Conservation (phyloP, 2,329 filamentous ascomycete genomes). For the Colletotrichum theobromicola region DNA sequence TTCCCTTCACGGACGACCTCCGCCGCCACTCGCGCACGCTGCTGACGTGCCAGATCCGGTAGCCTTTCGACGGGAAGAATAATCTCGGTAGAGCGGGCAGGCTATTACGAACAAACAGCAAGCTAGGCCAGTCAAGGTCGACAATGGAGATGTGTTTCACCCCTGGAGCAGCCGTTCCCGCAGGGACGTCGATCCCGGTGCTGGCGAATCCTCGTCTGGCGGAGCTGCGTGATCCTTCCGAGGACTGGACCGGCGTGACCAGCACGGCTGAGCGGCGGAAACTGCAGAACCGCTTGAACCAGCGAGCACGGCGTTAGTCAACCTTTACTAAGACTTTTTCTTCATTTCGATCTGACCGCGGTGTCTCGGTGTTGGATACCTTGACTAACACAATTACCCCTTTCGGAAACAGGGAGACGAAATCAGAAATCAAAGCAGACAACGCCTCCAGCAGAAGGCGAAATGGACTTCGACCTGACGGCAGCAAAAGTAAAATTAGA, state of each 20-base stretch:
- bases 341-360: neutral
- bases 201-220: neutral
- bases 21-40: neutral
- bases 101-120: neutral
- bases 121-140: neutral
- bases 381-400: neutral
- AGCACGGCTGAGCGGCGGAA: conserved; percentile 25
- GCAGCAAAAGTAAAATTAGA: neutral
- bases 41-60: neutral
- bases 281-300: conserved; percentile 20
- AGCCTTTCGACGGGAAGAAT: neutral
- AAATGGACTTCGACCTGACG: neutral
- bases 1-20: neutral
- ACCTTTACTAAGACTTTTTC: neutral
- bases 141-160: conserved; percentile 12
- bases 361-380: neutral
- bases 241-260: conserved; percentile 39
- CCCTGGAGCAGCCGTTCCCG: neutral
- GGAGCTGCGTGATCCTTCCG: conserved; percentile 14
- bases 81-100: neutral
- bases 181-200: neutral
- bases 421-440: neutral
- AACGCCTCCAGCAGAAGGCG: neutral
- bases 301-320: conserved; percentile 13
- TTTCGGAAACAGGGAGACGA: neutral